Base-by-base conservation (phyloP, 352 stramenopile genomes). In the Phytophthora cactorum region DNA sequence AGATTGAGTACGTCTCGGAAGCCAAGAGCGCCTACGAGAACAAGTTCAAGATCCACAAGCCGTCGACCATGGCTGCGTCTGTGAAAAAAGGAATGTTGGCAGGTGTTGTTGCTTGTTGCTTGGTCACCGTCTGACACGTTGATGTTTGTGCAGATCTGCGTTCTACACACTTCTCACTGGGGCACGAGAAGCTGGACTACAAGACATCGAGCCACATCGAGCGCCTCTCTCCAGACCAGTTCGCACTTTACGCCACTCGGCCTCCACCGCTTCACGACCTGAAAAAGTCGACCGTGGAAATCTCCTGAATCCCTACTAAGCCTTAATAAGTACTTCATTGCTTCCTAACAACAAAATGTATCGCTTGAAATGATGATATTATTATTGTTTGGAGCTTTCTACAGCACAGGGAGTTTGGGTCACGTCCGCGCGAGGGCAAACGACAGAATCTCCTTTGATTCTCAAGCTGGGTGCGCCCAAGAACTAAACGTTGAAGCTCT, bases 401-500 rank as follows among this genome's bases (percentile, higher is more conserved):
- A 39, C 27, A 66, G 45, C 29, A 49, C 45, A 41, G 45, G 31
- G 64, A 70, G 62, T 58, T 54, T 57, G 38, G n/a, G 63, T 61
- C 57, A 39, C 46, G 52, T 52, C 14, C 38, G 34, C 38, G n/a
- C 52, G 27, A 56, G 56, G 8, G 47, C 49, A 56, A 59, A 38
- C 45, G 36, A 50, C 36, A 67, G 44, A 34, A 44, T 70, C 36
- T 63, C 50, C 54, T 68, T 60, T 25, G 10, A 32, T 39, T 52
- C 44, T 50, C 45, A 59, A 53, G 34, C 32, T 41, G 31, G 53
- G 49, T 29, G 55, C 50, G 44, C 47, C 51, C 29, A 14, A 15
- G 27, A 32, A 9, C 57, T 98, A 99, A 43, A 99, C 97, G 75
- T 99, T 99, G 75, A 99, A 99, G 73, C 93, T 99, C 82, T 99